Conservation (phyloP, 371 early-diverging fungal genomes). For the Coemansia sp. region DNA sequence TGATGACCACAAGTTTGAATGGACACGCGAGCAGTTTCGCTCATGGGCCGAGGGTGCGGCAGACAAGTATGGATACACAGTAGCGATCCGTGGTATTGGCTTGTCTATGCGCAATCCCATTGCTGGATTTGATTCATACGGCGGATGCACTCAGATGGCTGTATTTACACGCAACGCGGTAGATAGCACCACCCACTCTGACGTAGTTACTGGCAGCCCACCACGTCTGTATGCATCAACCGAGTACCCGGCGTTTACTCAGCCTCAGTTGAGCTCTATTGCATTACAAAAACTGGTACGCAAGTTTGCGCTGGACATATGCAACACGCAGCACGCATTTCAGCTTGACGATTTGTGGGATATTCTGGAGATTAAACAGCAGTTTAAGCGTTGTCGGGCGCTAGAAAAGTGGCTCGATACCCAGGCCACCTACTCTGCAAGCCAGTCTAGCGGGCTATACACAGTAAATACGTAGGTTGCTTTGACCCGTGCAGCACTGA, state of each 20-base stretch:
- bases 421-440: not conserved
- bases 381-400: slow-evolving; percentile 24
- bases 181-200: not conserved
- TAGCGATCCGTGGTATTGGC: slow-evolving; percentile 71
- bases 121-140: slow-evolving; percentile 51
- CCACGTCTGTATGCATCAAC: slow-evolving; percentile 14
- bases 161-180: slow-evolving; percentile 53
- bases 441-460: not conserved
- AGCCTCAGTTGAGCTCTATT: slow-evolving; percentile 1
- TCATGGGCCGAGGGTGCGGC: slow-evolving; percentile 69
- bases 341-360: slow-evolving; percentile 22
- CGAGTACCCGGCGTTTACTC: slow-evolving; percentile 21
- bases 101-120: slow-evolving; percentile 48
- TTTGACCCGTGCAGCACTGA: too few species aligned
- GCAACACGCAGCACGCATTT: slow-evolving; percentile 3
- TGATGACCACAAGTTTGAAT: slow-evolving; percentile 91
- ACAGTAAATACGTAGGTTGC: not conserved
- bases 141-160: slow-evolving; percentile 81
- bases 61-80: slow-evolving; percentile 61
- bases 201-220: not conserved
- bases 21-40: slow-evolving; percentile 82
- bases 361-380: slow-evolving; percentile 18
- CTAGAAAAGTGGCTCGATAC: slow-evolving; percentile 24
- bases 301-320: not conserved
- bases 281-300: slow-evolving; percentile 17